Percentiles rank a stretch among this genome's conserved stretches.
These are phyloP conservation scores for Albugo laibachii DNA, from an alignment of 352 stramenopile species.

Conservation along the genomic window DNA sequence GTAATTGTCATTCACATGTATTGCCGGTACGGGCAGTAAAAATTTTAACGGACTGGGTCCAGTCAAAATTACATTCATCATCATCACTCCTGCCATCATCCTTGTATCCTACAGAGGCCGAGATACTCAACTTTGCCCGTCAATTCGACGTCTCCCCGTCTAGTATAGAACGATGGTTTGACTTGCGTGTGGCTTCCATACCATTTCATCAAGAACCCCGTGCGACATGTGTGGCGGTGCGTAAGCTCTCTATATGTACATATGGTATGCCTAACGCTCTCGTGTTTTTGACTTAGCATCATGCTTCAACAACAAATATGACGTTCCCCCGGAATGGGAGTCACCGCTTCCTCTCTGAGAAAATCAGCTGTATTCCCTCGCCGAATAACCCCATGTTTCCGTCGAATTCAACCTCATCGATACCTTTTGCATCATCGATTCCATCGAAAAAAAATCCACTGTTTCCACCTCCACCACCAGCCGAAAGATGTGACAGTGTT, in stretches of 20 bases:
- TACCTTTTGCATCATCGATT: conserved; percentile 39
- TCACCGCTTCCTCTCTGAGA: background rate
- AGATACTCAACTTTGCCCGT: no score
- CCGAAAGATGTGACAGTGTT: conserved; percentile 1
- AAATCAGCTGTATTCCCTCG: conserved; percentile 26
- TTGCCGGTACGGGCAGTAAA: no score
- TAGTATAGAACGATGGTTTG: no score
- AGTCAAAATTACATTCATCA: no score
- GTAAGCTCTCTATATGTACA: background rate
- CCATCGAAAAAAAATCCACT: conserved; percentile 38
- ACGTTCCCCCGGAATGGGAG: background rate
- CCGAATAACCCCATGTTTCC: conserved; percentile 37
- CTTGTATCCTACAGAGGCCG: no score
- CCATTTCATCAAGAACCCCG: no score
- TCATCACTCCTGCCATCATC: no score
- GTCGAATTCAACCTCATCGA: conserved; percentile 15
- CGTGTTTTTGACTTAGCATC: background rate
- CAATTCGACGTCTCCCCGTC: no score
- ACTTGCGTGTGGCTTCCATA: no score
- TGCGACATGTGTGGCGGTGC: background rate
- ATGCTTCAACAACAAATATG: background rate
- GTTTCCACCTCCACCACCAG: conserved; percentile 33
- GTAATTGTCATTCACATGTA: no score
- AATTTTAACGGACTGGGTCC: no score
- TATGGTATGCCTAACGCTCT: conserved; percentile 1